Evolutionary conservation across 441 rosid species (phyloP).

Genomic region (Corymbia citriodora): DNA sequence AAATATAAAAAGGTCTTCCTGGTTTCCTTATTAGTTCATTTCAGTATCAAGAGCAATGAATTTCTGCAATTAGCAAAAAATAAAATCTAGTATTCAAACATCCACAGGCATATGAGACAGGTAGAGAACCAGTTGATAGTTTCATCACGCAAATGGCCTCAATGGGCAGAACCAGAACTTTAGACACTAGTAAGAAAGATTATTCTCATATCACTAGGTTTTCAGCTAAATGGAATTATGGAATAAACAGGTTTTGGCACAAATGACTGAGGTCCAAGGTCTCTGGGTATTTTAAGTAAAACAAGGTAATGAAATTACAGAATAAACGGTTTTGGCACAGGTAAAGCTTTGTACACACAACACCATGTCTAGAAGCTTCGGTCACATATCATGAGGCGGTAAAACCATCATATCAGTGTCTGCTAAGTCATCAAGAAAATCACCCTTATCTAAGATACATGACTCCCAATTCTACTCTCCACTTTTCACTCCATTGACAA

Average conservation of each 20-base stretch:
- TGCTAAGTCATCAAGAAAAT: background rate
- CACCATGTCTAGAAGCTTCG: background rate
- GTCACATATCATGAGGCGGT: background rate
- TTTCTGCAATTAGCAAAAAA: background rate
- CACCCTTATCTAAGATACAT: background rate
- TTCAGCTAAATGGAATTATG: background rate
- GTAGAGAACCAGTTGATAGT: background rate
- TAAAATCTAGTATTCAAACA: background rate
- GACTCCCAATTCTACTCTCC: background rate
- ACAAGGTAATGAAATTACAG: background rate
- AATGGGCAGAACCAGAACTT: background rate
- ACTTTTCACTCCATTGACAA: background rate
- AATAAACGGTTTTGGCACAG: background rate
- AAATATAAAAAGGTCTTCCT: background rate
- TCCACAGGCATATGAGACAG: background rate
- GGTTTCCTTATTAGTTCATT: background rate
- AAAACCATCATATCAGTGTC: background rate
- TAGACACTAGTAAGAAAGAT: background rate
- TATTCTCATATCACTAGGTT: background rate
- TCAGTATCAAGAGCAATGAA: background rate
- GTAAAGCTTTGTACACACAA: background rate
- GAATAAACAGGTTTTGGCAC: background rate
- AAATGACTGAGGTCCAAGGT: background rate
- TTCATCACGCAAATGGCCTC: background rate
- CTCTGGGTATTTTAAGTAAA: background rate